These are phyloP conservation scores for Protea cynaroides DNA, from an alignment of 164 flowering plant genomes.

Conservation along the genomic window DNA sequence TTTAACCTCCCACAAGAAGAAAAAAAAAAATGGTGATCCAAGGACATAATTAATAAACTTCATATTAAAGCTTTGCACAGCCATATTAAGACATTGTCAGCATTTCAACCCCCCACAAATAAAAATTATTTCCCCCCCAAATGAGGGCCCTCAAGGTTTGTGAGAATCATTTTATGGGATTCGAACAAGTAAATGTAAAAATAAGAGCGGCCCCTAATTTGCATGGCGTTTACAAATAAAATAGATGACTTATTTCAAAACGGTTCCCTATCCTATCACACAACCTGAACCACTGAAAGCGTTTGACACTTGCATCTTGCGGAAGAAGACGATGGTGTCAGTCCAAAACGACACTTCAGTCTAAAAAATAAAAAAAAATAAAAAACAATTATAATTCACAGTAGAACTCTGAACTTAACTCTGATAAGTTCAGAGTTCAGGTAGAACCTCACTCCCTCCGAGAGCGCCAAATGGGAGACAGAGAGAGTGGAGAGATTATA, in stretches of 20 bases:
- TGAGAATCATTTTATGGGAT: not conserved
- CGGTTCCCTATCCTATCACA: not conserved
- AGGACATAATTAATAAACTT: not conserved
- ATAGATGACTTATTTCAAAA: not conserved
- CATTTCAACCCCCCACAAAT: no score
- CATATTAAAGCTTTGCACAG: not conserved
- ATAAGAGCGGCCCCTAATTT: not conserved
- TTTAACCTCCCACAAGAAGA: no score
- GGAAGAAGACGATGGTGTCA: not conserved
- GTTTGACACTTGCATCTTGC: not conserved
- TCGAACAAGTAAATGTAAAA: not conserved
- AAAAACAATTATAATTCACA: not conserved
- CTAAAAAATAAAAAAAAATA: no score
- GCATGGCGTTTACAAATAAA: not conserved
- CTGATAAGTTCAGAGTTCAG: not conserved
- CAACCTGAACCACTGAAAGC: not conserved
- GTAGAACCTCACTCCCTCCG: not conserved
- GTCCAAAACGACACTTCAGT: not conserved
- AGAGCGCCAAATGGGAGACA: constrained; percentile 2
- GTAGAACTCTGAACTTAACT: not conserved
- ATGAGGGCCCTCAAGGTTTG: not conserved
- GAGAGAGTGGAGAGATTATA: no score
- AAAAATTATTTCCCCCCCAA: no score
- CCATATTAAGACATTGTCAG: not conserved
- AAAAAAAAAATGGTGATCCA: no score